Evolutionary conservation across 495 filamentous ascomycete genomes (phyloP), one percentile per base, ranked within the genome.

Genomic region (Aspergillus biplanus): DNA sequence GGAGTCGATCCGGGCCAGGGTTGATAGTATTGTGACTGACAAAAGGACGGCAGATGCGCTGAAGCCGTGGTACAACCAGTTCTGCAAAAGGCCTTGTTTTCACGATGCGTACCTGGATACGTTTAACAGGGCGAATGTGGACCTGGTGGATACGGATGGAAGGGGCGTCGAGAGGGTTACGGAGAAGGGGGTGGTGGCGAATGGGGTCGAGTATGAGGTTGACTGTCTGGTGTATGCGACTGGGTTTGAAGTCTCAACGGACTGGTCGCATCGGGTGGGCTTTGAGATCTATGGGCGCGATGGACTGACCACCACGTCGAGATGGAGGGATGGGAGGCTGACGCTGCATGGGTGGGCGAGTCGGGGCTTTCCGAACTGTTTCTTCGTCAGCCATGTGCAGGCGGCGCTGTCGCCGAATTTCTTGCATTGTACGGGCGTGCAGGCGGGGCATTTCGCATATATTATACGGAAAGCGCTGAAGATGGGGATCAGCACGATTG

Each of bases 331-430:
- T 34, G 76, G 77, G n/a, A 61, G 70, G 6, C 56, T 67, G 4
- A 85, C 83, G 0, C 71, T 85, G 33, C 81, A 86, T 69, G 85
- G 83, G 11, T 67, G 80, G 3, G 63, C 70, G 7, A 72, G 64
- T 49, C 65, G 65, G 59, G 75, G 78, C 6, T 87, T 85, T 64
- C 84, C 84, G 27, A 87, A 86, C 62, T 59, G 85, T 11, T 87
- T 86, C 71, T 76, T 79, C 56, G 56, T 72, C 0, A 75, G 77
- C 7, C 60, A 72, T 1, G 34, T 63, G 15, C 86, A 88, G 69
- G 64, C 71, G 0, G 39, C 33, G 2, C 63, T 63, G 21, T 73
- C 64, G 47, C 70, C 73, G 6, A 87, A 84, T 69, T 77, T 76
- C 52, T 53, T 69, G 7, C 75, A 73, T 58, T 70, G 61, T 27